Conservation (phyloP, 2,329 filamentous ascomycete species). For the Pseudogymnoascus sp. region DNA sequence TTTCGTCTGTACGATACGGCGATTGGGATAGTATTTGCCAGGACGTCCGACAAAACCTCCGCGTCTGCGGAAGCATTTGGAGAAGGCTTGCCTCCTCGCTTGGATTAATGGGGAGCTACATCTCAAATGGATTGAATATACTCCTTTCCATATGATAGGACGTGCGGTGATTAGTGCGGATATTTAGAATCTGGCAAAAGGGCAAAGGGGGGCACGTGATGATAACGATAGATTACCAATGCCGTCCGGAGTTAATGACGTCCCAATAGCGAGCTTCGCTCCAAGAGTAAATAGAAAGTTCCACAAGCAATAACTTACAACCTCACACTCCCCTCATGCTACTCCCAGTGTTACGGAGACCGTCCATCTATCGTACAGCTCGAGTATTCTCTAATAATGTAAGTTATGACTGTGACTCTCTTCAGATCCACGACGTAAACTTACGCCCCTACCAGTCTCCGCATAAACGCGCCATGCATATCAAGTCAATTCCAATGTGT, state of each 20-base stretch:
- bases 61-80: not conserved
- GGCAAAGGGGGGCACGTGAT: not conserved
- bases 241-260: not conserved
- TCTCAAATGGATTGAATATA: not conserved
- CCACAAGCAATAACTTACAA: constrained; percentile 7
- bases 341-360: not conserved
- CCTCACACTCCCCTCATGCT: not conserved
- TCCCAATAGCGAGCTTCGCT: not conserved
- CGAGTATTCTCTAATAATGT: not conserved
- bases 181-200: not conserved
- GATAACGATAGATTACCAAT: constrained; percentile 7
- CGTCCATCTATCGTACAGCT: constrained; percentile 1
- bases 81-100: not conserved
- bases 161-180: not conserved
- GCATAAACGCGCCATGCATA: constrained; percentile 58
- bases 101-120: not conserved
- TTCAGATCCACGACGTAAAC: not conserved
- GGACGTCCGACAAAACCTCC: not conserved
- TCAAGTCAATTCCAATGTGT: constrained; percentile 87
- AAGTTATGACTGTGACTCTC: not conserved
- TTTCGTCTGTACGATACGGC: constrained; percentile 7
- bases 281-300: constrained; percentile 1
- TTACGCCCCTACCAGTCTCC: not conserved
- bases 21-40: not conserved
- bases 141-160: not conserved